phyloP scores from a whole-genome alignment of 2,329 filamentous ascomycete genomes.

The Aspergillus ochraceoroseus region DNA sequence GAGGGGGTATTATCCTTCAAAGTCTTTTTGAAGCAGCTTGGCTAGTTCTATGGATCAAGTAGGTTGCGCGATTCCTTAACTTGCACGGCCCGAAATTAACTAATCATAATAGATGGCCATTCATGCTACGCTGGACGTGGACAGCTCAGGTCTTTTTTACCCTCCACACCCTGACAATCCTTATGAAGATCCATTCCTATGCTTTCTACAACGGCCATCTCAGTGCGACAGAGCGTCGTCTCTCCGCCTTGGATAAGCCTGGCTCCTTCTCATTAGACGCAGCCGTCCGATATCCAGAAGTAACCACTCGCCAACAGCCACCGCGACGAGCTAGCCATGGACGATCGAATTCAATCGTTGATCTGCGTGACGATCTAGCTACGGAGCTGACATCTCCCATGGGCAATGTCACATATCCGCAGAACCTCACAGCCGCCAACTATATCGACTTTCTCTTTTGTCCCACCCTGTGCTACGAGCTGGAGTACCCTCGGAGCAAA shows the following conservation, averaged over 20 bases:
- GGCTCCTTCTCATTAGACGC: constrained; percentile 60
- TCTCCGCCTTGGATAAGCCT: constrained; percentile 76
- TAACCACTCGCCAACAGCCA: constrained; percentile 33
- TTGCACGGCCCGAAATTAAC: no score
- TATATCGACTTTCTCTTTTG: constrained; percentile 84
- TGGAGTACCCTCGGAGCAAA: constrained; percentile 82
- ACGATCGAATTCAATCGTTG: constrained; percentile 53
- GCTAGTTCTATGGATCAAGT: constrained; percentile 75
- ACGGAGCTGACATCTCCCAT: constrained; percentile 86
- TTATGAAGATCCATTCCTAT: constrained; percentile 99
- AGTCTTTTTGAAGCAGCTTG: constrained; percentile 74
- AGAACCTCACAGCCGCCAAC: constrained; percentile 77
- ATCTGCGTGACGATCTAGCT: constrained; percentile 79
- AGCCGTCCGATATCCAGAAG: constrained; percentile 69
- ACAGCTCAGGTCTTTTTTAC: constrained; percentile 94
- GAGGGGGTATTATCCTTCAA: constrained; percentile 74
- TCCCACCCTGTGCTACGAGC: constrained; percentile 93
- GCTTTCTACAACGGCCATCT: constrained; percentile 97
- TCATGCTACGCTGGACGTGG: constrained; percentile 87
- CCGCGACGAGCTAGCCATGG: constrained; percentile 18
- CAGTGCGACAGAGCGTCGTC: constrained; percentile 74
- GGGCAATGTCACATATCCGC: constrained; percentile 82
- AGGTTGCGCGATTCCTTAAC: constrained; percentile 34
- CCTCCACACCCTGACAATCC: constrained; percentile 79
- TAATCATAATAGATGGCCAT: constrained; percentile 59